Conservation (phyloP, 768 basidiomycete genomes). For the Lentinula edodes region DNA sequence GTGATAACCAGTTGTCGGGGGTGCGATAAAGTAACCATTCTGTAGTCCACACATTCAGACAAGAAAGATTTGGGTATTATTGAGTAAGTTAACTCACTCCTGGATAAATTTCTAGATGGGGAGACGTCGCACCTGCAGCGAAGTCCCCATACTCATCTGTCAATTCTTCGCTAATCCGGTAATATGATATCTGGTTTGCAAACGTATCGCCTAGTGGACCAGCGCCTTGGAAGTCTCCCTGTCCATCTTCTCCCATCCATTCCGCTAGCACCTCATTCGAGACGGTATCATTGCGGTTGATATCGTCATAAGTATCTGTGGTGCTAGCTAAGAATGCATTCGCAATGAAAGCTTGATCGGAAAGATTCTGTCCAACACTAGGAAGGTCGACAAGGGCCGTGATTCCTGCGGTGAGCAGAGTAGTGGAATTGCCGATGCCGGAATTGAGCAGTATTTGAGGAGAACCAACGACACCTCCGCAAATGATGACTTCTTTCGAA, state of each 20-base stretch:
- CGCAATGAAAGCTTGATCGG: background rate
- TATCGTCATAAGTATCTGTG: background rate
- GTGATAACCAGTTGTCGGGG: slow-evolving; percentile 12
- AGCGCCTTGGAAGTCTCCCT: background rate
- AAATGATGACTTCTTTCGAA: slow-evolving; percentile 25
- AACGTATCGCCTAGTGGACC: slow-evolving; percentile 1
- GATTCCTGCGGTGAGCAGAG: slow-evolving; percentile 22
- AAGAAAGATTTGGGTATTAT: background rate
- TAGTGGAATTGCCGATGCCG: slow-evolving; percentile 29
- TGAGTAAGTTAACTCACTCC: background rate
- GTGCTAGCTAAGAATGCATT: background rate
- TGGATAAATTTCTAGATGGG: slow-evolving; percentile 1
- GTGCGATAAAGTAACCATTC: slow-evolving; percentile 8
- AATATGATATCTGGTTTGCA: slow-evolving; percentile 2
- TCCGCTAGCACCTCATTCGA: background rate
- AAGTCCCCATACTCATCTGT: background rate
- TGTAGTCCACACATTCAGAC: background rate
- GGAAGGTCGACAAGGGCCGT: slow-evolving; percentile 27
- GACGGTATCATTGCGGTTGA: slow-evolving; percentile 3
- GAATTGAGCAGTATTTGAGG: slow-evolving; percentile 46
- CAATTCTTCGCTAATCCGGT: background rate
- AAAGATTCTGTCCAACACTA: slow-evolving; percentile 34
- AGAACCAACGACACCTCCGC: slow-evolving; percentile 31
- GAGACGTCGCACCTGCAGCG: background rate
- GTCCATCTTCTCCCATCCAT: background rate